Evolutionary conservation across 208 protist species (phyloP), one percentile per base, ranked within the genome.

Genomic region (Trypanosomatidae sp.): DNA sequence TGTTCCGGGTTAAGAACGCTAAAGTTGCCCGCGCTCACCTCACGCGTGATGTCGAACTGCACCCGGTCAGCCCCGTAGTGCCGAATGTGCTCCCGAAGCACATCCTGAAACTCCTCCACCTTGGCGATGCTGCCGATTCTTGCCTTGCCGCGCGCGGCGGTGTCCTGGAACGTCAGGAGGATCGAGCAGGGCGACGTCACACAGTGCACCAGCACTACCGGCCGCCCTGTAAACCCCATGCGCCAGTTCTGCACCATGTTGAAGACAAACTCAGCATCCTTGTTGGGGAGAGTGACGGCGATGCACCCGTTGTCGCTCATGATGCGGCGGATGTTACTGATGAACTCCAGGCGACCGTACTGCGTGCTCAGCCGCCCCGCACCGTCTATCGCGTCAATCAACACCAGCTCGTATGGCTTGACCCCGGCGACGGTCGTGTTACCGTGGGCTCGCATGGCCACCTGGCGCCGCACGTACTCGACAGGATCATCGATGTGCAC

Each of bases 181-280:
- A 97, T 84, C n/a, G 91, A 93, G 67, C 83, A 83, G 25, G 91
- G 93, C 12, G 86, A 77, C 39, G 87, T 94, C 36, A 82, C 65
- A 66, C 90, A 97, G 83, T 97, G 92, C n/a, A 92, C 70, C 25
- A 97, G 88, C 62, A 95, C 67, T 44, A 95, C 87, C 3, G 88
- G 84, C 9, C 91, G 89, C 25, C 86, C 91, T 2, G 83, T 71
- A 69, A 97, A 97, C 30, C 76, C 87, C 69, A 97, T 86, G 41
- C 92, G 92, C 91, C 92, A 97, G 83, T 95, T 93, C 71, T 95
- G 90, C 62, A 94, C 83, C 74, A 92, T 83, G 73, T 90, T 88
- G 74, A 89, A 93, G 28, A 97, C 66, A 77, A 91, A 92, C 8
- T 25, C 69, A 15, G 81, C 89, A 60, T 95, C 88, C 13, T 80